Evolutionary conservation across 169 alveolate genomes (phyloP).

Genomic region (Babesia sp.): DNA sequence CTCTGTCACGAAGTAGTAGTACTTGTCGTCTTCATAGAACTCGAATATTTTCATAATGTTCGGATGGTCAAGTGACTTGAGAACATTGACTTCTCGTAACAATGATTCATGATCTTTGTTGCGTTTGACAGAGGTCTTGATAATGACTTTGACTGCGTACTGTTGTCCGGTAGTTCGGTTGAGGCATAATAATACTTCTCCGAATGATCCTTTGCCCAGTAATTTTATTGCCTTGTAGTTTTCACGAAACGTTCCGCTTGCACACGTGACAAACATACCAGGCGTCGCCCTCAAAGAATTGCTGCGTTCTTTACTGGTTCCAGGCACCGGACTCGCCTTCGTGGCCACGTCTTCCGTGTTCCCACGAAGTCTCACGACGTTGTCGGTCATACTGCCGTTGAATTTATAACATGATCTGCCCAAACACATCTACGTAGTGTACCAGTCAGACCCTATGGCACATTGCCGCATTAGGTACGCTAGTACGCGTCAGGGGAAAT

Average conservation of each 20-base stretch:
- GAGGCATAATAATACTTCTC: slow-evolving; percentile 87
- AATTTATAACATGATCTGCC: neutral
- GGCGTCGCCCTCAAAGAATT: slow-evolving; percentile 79
- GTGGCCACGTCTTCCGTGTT: neutral
- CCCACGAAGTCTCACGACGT: slow-evolving; percentile 29
- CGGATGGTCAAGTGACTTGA: slow-evolving; percentile 87
- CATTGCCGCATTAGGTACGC: neutral
- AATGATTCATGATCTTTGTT: slow-evolving; percentile 83
- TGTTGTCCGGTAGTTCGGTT: slow-evolving; percentile 85
- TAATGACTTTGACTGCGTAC: slow-evolving; percentile 89
- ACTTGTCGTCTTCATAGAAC: slow-evolving; percentile 85
- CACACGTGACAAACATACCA: slow-evolving; percentile 87
- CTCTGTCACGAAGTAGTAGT: slow-evolving; percentile 88
- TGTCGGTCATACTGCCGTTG: slow-evolving; percentile 17
- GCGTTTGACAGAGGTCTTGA: slow-evolving; percentile 84
- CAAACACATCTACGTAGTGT: slow-evolving; percentile 18
- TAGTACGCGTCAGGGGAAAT: neutral
- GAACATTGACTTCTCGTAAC: slow-evolving; percentile 83
- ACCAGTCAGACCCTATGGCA: slow-evolving; percentile 19
- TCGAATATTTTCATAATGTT: slow-evolving; percentile 89
- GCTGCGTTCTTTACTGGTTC: slow-evolving; percentile 11
- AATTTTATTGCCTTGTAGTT: slow-evolving; percentile 85
- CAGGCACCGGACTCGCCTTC: neutral
- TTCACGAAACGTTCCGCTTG: slow-evolving; percentile 81
- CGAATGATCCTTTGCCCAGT: slow-evolving; percentile 91